Evolutionary conservation across 495 filamentous ascomycete genomes (phyloP).

Genomic region (Neurospora sp.): DNA sequence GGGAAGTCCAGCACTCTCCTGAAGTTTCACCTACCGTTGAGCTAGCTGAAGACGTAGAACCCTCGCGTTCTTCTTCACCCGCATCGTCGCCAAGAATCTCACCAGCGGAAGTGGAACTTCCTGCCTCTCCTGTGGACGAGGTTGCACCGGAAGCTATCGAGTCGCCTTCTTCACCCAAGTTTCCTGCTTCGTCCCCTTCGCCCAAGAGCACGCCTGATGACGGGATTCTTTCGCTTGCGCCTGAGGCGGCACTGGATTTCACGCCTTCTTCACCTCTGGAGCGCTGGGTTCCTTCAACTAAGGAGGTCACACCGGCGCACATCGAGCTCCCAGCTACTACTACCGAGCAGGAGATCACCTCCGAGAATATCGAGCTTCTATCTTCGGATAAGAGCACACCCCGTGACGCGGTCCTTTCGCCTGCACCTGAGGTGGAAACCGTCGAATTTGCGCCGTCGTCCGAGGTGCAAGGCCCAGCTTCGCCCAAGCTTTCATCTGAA

Average conservation of each 20-base stretch:
- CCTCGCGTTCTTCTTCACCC: not conserved
- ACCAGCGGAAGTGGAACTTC: not conserved
- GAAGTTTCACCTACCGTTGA: not conserved
- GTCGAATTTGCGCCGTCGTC: not conserved
- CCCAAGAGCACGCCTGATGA: not conserved
- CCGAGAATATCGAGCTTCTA: not conserved
- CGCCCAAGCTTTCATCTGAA: not conserved
- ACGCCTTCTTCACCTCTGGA: not conserved
- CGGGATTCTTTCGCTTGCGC: not conserved
- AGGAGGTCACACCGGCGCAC: not conserved
- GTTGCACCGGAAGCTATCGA: not conserved
- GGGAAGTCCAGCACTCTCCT: not conserved
- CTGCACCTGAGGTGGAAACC: not conserved
- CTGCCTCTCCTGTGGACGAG: not conserved
- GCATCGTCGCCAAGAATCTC: not conserved
- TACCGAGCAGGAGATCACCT: not conserved
- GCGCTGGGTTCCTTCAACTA: not conserved
- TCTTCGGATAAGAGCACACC: not conserved
- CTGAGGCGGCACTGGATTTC: not conserved
- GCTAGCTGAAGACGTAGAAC: not conserved
- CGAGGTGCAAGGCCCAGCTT: not conserved
- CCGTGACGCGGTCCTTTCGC: not conserved
- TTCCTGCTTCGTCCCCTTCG: not conserved
- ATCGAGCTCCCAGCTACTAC: not conserved
- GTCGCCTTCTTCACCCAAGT: not conserved